Conservation (phyloP, 106 monocot species). For the Ottelia alismoides region DNA sequence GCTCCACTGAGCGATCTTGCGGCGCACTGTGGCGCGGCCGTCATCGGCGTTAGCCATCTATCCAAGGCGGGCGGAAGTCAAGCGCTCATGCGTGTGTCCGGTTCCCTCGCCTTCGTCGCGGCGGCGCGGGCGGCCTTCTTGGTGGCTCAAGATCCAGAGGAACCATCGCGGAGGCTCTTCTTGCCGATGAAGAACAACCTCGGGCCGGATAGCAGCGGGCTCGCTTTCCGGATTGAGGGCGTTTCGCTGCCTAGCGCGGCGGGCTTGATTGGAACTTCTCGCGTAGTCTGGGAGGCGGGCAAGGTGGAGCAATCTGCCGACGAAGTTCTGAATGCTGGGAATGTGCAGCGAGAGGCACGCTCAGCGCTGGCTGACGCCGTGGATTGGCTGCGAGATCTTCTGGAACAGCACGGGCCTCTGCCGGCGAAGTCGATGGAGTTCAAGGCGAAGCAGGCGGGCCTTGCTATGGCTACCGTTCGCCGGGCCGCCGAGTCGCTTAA, state of each 20-base stretch:
- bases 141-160: not conserved
- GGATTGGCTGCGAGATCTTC: too few relatives aligned
- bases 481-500: too few relatives aligned
- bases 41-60: not conserved
- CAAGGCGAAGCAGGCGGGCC: too few relatives aligned
- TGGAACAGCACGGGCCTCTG: too few relatives aligned
- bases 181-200: not conserved
- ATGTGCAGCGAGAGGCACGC: too few relatives aligned
- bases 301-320: not conserved
- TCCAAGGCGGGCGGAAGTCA: not conserved
- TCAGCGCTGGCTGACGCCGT: too few relatives aligned
- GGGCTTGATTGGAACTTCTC: not conserved
- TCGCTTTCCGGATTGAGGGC: not conserved
- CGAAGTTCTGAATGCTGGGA: too few relatives aligned
- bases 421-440: too few relatives aligned
- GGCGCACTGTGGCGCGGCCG: not conserved
- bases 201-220: not conserved
- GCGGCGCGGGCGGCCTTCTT: not conserved
- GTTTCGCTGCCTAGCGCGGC: not conserved
- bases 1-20: not conserved
- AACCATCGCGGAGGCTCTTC: not conserved
- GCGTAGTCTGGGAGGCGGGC: not conserved
- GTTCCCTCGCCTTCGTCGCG: not conserved
- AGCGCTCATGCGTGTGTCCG: not conserved
- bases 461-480: too few relatives aligned